Base-by-base conservation (phyloP, 768 basidiomycete genomes). In the Tubosaeta brunneosetosa region DNA sequence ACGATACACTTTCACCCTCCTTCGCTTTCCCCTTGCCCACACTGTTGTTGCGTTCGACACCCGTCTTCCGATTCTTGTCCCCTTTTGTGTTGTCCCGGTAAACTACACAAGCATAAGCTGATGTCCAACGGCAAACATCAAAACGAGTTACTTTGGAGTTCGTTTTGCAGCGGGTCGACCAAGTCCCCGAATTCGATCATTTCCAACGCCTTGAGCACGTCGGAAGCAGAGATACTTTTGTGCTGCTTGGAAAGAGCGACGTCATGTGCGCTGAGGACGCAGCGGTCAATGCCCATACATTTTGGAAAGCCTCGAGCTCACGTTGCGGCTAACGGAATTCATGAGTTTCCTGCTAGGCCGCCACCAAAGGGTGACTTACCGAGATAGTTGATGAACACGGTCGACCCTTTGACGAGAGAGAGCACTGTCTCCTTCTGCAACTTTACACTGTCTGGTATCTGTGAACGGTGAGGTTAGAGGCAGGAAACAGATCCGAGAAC, bases 381-480 rank as follows among this genome's bases (percentile, higher is more conserved):
- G 8, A 98, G 75, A 61, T 94, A 95, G 67, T 89, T 94, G 59
- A 99, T 94, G 68, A 97, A 98, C 47, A 97, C 88, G 0, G 94
- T 94, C 4, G 94, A 91, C 29, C 87, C 86, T 65, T 94, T 94
- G 13, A 88, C 77, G 10, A 97, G 76, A 12, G 92, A 90, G 1
- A 88, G 67, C 0, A 94, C 83, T 0, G 90, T 88, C 53, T 97
- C 95, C 56, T 94, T 95, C 61, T 93, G 89, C 51, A 97, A 69
- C 64, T 95, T 95, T 12, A 85, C 80, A 59, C 83, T 86, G 0
- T 91, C 86, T 6, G 92, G 91, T 3, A 95, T 72, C 94, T 94
- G 51, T 2, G 13, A 43, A 33, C 42, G 26, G n/a, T 42, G 47
- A 50, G 9, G 36, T 11, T 10, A 14, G 27, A 19, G 13, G n/a